Evolutionary conservation across 2,329 filamentous ascomycete species (phyloP).

Genomic region (Leptographium procerum): DNA sequence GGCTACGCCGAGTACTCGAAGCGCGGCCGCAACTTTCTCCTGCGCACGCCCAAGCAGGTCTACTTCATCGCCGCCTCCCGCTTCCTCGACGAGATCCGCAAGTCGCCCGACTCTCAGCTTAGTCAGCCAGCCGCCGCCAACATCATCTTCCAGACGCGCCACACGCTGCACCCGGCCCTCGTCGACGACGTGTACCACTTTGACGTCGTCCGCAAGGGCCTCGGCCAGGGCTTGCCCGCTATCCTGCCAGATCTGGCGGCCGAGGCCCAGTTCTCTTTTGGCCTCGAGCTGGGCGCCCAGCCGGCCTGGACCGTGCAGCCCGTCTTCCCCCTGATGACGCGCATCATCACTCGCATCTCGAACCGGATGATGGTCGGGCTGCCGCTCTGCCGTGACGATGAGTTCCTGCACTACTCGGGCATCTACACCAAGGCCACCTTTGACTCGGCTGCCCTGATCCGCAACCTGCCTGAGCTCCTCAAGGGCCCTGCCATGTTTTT

Average conservation of each 20-base stretch:
- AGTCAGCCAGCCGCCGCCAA: constrained; percentile 3
- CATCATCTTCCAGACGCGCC: constrained; percentile 4
- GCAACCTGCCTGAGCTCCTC: constrained; percentile 16
- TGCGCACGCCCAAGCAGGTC: constrained; percentile 3
- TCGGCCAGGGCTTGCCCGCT: constrained; percentile 1
- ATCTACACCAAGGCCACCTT: constrained; percentile 17
- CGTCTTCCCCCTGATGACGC: constrained; percentile 17
- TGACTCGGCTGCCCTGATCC: constrained; percentile 12
- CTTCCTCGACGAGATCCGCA: constrained; percentile 4
- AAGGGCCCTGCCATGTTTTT: constrained; percentile 2
- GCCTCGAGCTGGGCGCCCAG: background rate
- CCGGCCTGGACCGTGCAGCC: constrained; percentile 8
- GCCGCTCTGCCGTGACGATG: constrained; percentile 17
- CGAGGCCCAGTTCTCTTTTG: background rate
- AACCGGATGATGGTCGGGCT: constrained; percentile 21
- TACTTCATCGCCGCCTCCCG: constrained; percentile 3
- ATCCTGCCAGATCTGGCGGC: constrained; percentile 1
- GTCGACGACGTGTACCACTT: constrained; percentile 2
- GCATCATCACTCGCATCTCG: constrained; percentile 18
- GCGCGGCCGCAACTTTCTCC: constrained; percentile 1
- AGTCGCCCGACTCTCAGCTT: constrained; percentile 1
- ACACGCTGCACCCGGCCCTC: constrained; percentile 3
- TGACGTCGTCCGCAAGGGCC: background rate
- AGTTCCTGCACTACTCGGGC: constrained; percentile 15
- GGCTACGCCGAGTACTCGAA: constrained; percentile 3